Base-by-base conservation (phyloP, 768 basidiomycete species). In the Postia placenta region DNA sequence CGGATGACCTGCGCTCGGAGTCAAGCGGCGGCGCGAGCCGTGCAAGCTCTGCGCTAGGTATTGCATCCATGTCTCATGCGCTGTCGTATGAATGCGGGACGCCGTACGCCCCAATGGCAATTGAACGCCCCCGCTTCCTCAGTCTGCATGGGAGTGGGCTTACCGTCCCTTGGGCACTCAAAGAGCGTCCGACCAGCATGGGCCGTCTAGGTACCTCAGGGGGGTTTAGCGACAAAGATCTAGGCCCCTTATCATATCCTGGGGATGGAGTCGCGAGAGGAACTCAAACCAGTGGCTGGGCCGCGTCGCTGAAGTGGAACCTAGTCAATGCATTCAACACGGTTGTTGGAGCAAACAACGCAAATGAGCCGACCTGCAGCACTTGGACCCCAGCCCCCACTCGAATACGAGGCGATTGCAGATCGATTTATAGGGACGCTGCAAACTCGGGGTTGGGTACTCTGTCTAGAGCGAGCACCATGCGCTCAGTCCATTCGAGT, bases 281-380 rank as follows among this genome's bases (percentile, higher is more conserved):
- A 11, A 38, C 24, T 2, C 24, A 22, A 1, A 30, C 44, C 14
- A 69, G 68, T 5, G 62, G 69, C 20, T 78, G 77, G 77, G 69
- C 70, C 9, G 55, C 64, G 15, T 66, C 69, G 20, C 43, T 78
- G 55, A 70, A 61, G 49, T 69, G 71, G 15, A 73, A 73, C 28
- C 59, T 80, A 11, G 69, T 73, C 45, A 69, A 69, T 47, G 76
- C 75, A 4, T 71, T 80, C 55, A 75, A 73, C 55, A 66, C 72
- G 1, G 73, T 80, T 43, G 71, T 75, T 35, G 67, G 72, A n/a
- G 35, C 14, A 1, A 11, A 7, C 41, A 6, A 17, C 4, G 26
- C 12, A 14, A n/a, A n/a, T n/a, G 28, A 40, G n/a, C 36, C 51
- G 1, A 7, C 46, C 1, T 47, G 42, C 11, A 53, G 54, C 35